Base-by-base conservation (phyloP, 2,329 filamentous ascomycete genomes). In the Stemphylium vesicarium region DNA sequence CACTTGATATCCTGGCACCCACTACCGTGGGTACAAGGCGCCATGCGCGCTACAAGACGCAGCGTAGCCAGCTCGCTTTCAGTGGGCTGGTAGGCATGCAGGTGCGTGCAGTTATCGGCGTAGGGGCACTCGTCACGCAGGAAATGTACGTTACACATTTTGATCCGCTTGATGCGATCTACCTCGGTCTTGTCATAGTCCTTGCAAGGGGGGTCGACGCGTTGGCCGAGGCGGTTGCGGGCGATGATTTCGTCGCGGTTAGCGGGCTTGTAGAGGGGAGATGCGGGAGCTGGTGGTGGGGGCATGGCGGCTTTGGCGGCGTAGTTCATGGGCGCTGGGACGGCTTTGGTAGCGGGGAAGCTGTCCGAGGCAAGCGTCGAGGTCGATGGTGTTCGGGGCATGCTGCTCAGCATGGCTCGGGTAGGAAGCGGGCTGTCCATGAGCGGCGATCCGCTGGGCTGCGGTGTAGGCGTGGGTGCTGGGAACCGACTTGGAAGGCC, bases 111-210 rank as follows among this genome's bases (percentile, higher is more conserved):
- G 13, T 71, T 70, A 15, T 78, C 77, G 38, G 78, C 77, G 61
- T 82, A 84, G 4, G 83, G 81, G 61, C 85, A 88, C 59, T 84
- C 82, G 26, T 79, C 77, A 38, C 84, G 80, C 20, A 88, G 77
- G 65, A 82, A 87, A 66, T 84, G 80, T 52, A 85, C 81, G 64
- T 87, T 88, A 77, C 85, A 88, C 53, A 87, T 73, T 67, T 88
- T 87, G 58, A 86, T 71, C 70, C 83, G 84, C 73, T 87, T 87
- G 62, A 88, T 74, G 16, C 83, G 81, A 62, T 83, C 81, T 41
- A 87, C 77, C 56, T 86, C 84, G 15, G 83, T 78, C 54, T 83
- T 74, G 78, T 85, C 72, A 70, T 81, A 80, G 37, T 77, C 70
- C 73, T 81, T 73, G 71, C 79, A 65, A 68, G 79, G 62, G 71